A percentile compares a stretch with the other conserved stretches of the same genome.
These are phyloP conservation scores for Pyrenophora seminiperda DNA, from an alignment of 2,329 filamentous ascomycete species.

Conservation along the genomic window DNA sequence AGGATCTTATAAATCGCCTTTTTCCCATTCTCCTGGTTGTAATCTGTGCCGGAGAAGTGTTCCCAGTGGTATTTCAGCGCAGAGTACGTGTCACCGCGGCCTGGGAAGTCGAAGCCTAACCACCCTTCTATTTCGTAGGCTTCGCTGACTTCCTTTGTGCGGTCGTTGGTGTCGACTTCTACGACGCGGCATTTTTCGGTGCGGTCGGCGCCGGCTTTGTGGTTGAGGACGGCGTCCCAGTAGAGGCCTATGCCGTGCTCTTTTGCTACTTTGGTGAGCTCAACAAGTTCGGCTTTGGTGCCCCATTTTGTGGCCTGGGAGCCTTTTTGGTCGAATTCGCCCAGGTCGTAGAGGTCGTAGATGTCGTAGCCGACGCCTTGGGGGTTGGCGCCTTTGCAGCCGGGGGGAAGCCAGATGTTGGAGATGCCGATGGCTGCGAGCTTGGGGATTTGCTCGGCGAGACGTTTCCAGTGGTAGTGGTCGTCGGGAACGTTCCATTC, in stretches of 20 bases:
- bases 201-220: conserved; percentile 71
- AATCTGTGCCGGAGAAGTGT: conserved; percentile 73
- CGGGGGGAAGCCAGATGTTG: conserved; percentile 68
- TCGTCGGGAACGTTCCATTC: conserved; percentile 73
- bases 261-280: conserved; percentile 58
- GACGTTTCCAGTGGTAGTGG: conserved; percentile 64
- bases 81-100: conserved; percentile 65
- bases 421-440: conserved; percentile 64
- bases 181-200: conserved; percentile 67
- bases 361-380: conserved; percentile 66
- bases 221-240: conserved; percentile 75
- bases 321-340: conserved; percentile 75
- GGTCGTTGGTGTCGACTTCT: conserved; percentile 66
- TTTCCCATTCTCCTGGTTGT: conserved; percentile 61
- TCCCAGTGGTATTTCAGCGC: conserved; percentile 67
- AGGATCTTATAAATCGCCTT: conserved; percentile 70
- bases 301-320: conserved; percentile 70
- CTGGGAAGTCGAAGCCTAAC: conserved; percentile 69
- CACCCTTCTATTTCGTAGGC: conserved; percentile 69
- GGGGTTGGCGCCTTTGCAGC: conserved; percentile 68
- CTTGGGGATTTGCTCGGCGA: conserved; percentile 57
- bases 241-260: conserved; percentile 62
- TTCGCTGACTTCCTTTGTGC: conserved; percentile 59
- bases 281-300: conserved; percentile 63
- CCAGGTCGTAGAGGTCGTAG: conserved; percentile 72